Percentiles rank a stretch among this genome's conserved stretches.
Evolutionary conservation across 306 rosid species (phyloP).

Genomic region (Quercus alba): DNA sequence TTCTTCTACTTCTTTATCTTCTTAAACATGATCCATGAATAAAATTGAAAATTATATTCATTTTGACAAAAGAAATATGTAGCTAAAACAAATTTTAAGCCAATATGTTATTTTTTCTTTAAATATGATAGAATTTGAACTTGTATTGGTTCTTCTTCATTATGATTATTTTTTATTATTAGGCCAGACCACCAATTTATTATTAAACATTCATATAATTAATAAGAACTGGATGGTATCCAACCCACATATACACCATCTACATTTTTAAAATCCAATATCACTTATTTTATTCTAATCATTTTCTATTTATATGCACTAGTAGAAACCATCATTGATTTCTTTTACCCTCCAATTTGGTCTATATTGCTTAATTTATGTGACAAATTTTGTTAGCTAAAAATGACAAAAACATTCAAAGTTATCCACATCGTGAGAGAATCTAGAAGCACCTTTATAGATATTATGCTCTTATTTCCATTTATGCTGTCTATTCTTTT

Average conservation of each 20-base stretch:
- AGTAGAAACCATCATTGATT: background rate
- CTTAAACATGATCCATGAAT: no score
- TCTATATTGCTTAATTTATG: background rate
- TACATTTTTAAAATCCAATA: background rate
- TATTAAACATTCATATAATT: background rate
- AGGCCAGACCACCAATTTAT: no score
- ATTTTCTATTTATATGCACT: background rate
- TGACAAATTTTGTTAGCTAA: background rate
- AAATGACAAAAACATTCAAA: background rate
- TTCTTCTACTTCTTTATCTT: background rate
- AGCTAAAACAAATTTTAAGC: no score
- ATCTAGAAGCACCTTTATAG: background rate
- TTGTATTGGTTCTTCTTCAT: no score
- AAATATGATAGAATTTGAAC: no score
- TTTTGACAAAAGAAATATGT: no score
- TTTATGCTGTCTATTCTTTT: background rate
- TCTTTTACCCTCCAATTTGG: background rate
- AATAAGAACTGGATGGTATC: background rate
- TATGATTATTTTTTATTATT: no score
- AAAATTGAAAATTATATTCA: no score
- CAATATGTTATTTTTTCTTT: no score
- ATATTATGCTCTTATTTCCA: background rate
- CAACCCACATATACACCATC: background rate
- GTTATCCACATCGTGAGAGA: background rate
- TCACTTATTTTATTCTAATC: background rate